Evolutionary conservation across 352 stramenopile species (phyloP).

Genomic region (Phytophthora brassicae): DNA sequence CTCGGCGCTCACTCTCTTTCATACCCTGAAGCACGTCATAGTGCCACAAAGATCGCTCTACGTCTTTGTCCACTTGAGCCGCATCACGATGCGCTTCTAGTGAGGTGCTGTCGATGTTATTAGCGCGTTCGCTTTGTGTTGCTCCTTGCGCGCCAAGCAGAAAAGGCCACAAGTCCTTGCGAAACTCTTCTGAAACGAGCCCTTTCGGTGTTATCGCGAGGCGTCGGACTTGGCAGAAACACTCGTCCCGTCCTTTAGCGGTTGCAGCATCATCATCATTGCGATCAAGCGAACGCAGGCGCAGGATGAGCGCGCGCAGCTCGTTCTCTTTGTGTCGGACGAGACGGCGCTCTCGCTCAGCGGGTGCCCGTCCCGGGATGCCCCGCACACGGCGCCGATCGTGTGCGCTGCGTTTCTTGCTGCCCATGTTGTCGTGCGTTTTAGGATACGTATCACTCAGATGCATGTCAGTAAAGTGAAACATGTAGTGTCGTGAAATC

Average conservation of each 20-base stretch:
- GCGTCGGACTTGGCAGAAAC: slow-evolving; percentile 58
- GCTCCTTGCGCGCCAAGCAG: slow-evolving; percentile 32
- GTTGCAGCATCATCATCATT: neutral
- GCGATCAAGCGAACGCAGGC: slow-evolving; percentile 31
- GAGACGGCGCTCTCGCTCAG: slow-evolving; percentile 43
- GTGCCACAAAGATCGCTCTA: slow-evolving; percentile 86
- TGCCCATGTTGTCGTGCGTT: slow-evolving; percentile 24
- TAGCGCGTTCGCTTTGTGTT: slow-evolving; percentile 11
- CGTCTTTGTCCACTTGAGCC: slow-evolving; percentile 78
- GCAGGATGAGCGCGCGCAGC: slow-evolving; percentile 36
- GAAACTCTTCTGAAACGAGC: slow-evolving; percentile 59
- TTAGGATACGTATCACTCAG: neutral
- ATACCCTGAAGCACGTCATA: slow-evolving; percentile 68
- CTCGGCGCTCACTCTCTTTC: slow-evolving; percentile 60
- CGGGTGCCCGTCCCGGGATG: slow-evolving; percentile 31
- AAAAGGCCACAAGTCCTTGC: slow-evolving; percentile 62
- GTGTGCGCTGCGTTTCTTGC: slow-evolving; percentile 38
- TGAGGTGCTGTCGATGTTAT: slow-evolving; percentile 8
- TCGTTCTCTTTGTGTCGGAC: slow-evolving; percentile 57
- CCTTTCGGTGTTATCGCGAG: slow-evolving; percentile 60
- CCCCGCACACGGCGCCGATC: slow-evolving; percentile 34
- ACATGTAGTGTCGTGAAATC: neutral
- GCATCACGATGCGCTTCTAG: slow-evolving; percentile 54
- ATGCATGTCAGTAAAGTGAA: neutral
- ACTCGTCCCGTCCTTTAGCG: slow-evolving; percentile 29